Percentiles rank a stretch among this genome's conserved stretches.
Evolutionary conservation across 2,329 filamentous ascomycete species (phyloP).

Genomic region (Diplodia seriata): DNA sequence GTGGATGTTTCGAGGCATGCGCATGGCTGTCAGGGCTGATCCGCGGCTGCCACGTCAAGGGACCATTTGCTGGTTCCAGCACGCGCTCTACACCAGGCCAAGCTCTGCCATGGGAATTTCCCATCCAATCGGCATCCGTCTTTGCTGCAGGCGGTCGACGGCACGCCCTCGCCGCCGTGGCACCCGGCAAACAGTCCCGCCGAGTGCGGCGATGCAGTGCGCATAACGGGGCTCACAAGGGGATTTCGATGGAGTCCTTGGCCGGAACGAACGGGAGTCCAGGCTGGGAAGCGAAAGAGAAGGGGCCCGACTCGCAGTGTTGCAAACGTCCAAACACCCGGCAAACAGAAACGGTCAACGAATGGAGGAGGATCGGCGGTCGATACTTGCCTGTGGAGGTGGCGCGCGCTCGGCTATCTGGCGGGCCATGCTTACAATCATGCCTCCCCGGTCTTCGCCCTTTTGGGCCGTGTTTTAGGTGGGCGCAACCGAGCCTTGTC

Average conservation of each 20-base stretch:
- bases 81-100: conserved; percentile 12
- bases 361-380: conserved; percentile 8
- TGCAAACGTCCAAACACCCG: neutral
- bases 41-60: conserved; percentile 27
- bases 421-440: conserved; percentile 23
- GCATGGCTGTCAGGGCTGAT: conserved; percentile 9
- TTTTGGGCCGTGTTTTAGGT: conserved; percentile 26
- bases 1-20: conserved; percentile 20
- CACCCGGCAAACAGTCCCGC: conserved; percentile 18
- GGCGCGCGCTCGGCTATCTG: conserved; percentile 9
- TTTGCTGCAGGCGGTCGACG: conserved; percentile 8
- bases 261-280: neutral
- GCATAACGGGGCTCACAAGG: conserved; percentile 4
- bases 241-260: conserved; percentile 1
- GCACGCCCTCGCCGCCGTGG: conserved; percentile 13
- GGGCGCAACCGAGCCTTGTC: conserved; percentile 23
- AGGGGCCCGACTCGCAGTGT: neutral
- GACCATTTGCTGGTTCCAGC: conserved; percentile 24
- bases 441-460: conserved; percentile 14
- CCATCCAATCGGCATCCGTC: conserved; percentile 22
- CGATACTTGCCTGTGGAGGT: conserved; percentile 29
- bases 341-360: conserved; percentile 14
- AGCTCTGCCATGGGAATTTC: conserved; percentile 8
- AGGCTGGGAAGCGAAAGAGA: conserved; percentile 15
- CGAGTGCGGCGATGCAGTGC: neutral